These are phyloP conservation scores for Malbranchea zuffiana DNA, from an alignment of 2,329 filamentous ascomycete species.

Conservation along the genomic window DNA sequence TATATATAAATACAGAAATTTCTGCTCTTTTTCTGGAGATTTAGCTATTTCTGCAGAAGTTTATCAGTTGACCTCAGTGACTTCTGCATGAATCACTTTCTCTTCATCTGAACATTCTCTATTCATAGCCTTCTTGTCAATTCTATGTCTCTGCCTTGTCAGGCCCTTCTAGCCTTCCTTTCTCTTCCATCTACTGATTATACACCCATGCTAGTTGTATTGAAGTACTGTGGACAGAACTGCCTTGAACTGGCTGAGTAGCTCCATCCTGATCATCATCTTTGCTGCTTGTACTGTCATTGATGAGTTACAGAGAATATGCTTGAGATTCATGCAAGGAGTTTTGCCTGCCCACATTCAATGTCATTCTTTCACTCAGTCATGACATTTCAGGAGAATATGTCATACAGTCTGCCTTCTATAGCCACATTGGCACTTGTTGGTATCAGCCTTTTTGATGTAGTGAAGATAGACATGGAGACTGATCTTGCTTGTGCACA, in stretches of 20 bases:
- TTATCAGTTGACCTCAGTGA: neutral
- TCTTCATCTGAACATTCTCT: conserved; percentile 2
- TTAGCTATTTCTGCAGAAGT: conserved; percentile 1
- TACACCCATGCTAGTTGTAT: conserved; percentile 4
- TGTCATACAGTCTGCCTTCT: neutral
- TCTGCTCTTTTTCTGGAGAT: conserved; percentile 7
- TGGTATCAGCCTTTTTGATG: neutral
- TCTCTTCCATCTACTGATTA: conserved; percentile 18
- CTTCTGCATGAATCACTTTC: neutral
- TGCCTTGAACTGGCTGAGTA: conserved; percentile 19
- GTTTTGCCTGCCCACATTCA: conserved; percentile 20
- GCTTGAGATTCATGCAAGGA: conserved; percentile 21
- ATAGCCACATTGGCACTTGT: conserved; percentile 3
- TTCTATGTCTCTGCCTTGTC: conserved; percentile 20
- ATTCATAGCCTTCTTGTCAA: conserved; percentile 16
- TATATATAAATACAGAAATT: conserved; percentile 12
- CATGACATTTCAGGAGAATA: neutral
- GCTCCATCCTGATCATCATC: conserved; percentile 21
- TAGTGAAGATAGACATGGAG: conserved; percentile 1
- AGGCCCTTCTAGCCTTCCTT: conserved; percentile 17
- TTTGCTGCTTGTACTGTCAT: too few species aligned
- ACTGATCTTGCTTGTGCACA: conserved; percentile 4
- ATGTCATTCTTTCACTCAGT: conserved; percentile 8
- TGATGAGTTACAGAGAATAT: conserved; percentile 23
- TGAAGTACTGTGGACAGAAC: conserved; percentile 19